A percentile compares a stretch with the other conserved stretches of the same genome.
Conservation (phyloP, 2,329 filamentous ascomycete species). For the Fusarium succisae region DNA sequence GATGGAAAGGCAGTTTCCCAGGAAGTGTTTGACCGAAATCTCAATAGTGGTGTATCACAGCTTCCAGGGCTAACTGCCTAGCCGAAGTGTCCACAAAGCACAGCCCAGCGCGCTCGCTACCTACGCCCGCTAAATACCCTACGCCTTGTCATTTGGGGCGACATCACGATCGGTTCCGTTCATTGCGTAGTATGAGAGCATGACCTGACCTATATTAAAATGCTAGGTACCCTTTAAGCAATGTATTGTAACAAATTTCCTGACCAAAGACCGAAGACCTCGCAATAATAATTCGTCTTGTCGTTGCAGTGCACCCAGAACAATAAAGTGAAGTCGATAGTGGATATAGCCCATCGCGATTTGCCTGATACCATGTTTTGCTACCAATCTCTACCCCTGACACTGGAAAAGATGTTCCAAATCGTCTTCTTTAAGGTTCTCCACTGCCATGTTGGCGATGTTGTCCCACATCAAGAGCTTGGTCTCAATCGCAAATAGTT, state of each 20-base stretch:
- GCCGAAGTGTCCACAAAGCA: background rate
- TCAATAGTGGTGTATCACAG: background rate
- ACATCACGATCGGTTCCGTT: background rate
- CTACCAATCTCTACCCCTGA: background rate
- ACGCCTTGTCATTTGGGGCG: background rate
- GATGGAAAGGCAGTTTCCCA: too few relatives aligned
- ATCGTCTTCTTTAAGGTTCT: background rate
- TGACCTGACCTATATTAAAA: background rate
- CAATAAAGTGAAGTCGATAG: too few relatives aligned
- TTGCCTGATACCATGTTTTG: rapidly evolving
- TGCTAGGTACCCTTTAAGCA: background rate
- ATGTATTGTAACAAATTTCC: background rate
- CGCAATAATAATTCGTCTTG: background rate
- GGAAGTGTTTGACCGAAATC: background rate
- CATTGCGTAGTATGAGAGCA: background rate
- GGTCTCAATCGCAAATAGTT: background rate
- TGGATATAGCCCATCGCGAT: rapidly evolving
- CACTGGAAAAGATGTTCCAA: background rate
- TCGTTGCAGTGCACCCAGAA: background rate
- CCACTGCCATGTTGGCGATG: background rate
- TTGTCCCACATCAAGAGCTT: background rate
- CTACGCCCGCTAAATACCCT: background rate
- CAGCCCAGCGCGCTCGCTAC: background rate
- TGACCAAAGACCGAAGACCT: background rate
- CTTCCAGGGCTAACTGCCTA: background rate